Evolutionary conservation across 139 green algal genomes (phyloP), one percentile per base, ranked within the genome.

Genomic region (Coccomyxa sp.): DNA sequence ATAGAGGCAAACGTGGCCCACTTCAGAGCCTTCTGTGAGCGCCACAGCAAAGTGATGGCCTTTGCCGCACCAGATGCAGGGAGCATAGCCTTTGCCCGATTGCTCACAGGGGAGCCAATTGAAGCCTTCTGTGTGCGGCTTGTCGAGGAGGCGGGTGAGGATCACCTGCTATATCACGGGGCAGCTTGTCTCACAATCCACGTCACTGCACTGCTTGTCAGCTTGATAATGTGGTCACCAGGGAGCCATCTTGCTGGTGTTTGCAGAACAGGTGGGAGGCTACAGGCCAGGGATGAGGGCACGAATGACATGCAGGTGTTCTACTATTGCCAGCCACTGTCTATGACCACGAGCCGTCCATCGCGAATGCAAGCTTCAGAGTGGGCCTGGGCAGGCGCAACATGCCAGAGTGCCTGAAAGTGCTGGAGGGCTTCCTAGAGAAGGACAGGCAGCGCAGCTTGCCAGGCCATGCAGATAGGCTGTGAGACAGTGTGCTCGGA

Each of bases 291-390:
- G n/a, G n/a, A n/a, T n/a, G n/a, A n/a, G n/a, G n/a, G n/a, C n/a
- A n/a, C n/a, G n/a, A n/a, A n/a, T n/a, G n/a, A n/a, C n/a, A n/a
- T 64, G 68, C 78, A n/a, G 90, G 90, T 6, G 90, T 94, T 75
- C 85, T 96, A 79, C 80, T 96, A 58, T 86, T 96, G 70, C 92
- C 92, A 4, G 86, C 75, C 0, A 83, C 37, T 0, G 89, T 94
- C 27, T 96, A 94, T 68, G 85, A 82, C 77, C 79, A 92, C 44
- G 55, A 71, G 14, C 27, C 40, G 12, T 85, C 74, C 39, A 50
- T 44, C 0, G 38, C 34, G 0, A 40, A 76, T 14, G 78, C 82
- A 9, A 85, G 88, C 50, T 90, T 95, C 41, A 75, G 91, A 8
- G 58, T 95, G 7, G 88, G 89, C 0, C 82, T 92, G 75, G 91